Evolutionary conservation across 495 filamentous ascomycete species (phyloP).

Genomic region (Lepidopterella palustris): DNA sequence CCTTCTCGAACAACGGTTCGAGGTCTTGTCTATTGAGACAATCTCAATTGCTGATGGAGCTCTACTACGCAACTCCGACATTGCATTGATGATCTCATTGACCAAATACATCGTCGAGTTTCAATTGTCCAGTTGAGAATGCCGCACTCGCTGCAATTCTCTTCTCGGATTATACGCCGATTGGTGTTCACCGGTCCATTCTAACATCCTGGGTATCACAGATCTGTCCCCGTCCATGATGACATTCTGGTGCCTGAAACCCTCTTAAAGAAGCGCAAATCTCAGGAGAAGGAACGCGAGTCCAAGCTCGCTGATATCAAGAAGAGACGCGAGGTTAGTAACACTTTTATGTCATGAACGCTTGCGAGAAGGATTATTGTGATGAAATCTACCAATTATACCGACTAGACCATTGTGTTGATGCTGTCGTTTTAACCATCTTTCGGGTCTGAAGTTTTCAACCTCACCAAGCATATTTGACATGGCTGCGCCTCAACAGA

Average conservation of each 20-base stretch:
- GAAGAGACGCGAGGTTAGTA: conserved; percentile 84
- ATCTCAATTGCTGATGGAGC: conserved; percentile 27
- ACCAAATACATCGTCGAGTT: conserved; percentile 79
- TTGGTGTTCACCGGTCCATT: conserved; percentile 9
- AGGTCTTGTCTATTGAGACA: conserved; percentile 79
- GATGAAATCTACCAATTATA: conserved; percentile 71
- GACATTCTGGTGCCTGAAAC: conserved; percentile 5
- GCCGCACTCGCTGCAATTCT: conserved; percentile 85
- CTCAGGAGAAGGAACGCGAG: conserved; percentile 95
- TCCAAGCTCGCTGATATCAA: conserved; percentile 69
- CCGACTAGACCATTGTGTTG: conserved; percentile 85
- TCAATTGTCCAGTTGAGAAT: conserved; percentile 74
- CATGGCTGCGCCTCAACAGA: conserved; percentile 15
- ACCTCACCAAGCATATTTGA: conserved; percentile 27
- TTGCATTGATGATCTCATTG: conserved; percentile 50
- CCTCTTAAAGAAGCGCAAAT: conserved; percentile 78
- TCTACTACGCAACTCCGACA: conserved; percentile 9
- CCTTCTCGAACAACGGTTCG: conserved; percentile 54
- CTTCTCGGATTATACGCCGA: conserved; percentile 53
- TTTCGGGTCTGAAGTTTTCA: conserved; percentile 93
- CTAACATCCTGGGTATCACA: conserved; percentile 2
- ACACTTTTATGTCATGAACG: conserved; percentile 24
- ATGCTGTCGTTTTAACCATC: conserved; percentile 99
- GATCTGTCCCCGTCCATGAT: not conserved
- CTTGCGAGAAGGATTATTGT: conserved; percentile 36